These are phyloP conservation scores for Musa troglodytarum DNA, from an alignment of 176 grass and related monocot species.

Conservation along the genomic window DNA sequence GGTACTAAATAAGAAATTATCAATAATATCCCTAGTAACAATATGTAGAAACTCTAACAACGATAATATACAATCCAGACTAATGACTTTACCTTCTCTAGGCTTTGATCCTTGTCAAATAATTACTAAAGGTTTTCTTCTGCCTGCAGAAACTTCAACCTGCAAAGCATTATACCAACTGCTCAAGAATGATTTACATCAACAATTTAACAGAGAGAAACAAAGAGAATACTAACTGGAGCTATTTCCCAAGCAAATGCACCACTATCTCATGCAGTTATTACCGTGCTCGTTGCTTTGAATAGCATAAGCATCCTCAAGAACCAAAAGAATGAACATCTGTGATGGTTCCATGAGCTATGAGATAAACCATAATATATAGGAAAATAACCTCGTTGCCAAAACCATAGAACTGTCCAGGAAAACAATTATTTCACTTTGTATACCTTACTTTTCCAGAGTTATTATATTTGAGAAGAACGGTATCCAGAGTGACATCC, in stretches of 20 bases:
- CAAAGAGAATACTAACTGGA: conserved; percentile 34
- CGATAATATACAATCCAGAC: not conserved
- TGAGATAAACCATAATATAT: not conserved
- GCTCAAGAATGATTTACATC: conserved; percentile 9
- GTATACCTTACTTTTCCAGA: too few species aligned
- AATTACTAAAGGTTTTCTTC: conserved; percentile 49
- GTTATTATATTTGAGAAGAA: too few species aligned
- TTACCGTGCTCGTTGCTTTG: conserved; percentile 91
- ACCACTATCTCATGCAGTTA: conserved; percentile 68
- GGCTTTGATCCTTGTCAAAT: conserved; percentile 80
- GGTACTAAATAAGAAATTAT: not conserved
- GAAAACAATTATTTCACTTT: too few species aligned
- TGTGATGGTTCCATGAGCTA: not conserved
- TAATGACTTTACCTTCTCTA: conserved; percentile 44
- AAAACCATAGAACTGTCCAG: too few species aligned
- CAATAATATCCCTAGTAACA: too few species aligned
- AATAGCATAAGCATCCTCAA: conserved; percentile 74
- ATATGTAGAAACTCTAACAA: too few species aligned
- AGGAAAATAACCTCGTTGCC: too few species aligned
- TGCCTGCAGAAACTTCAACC: conserved; percentile 88
- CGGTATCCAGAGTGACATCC: too few species aligned
- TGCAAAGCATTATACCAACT: conserved; percentile 19
- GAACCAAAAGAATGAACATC: conserved; percentile 16
- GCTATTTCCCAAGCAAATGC: conserved; percentile 89
- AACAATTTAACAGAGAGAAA: not conserved